Evolutionary conservation across 108 stramenopile genomes (phyloP), one percentile per base, ranked within the genome.

Genomic region (Nitzschia sp.): DNA sequence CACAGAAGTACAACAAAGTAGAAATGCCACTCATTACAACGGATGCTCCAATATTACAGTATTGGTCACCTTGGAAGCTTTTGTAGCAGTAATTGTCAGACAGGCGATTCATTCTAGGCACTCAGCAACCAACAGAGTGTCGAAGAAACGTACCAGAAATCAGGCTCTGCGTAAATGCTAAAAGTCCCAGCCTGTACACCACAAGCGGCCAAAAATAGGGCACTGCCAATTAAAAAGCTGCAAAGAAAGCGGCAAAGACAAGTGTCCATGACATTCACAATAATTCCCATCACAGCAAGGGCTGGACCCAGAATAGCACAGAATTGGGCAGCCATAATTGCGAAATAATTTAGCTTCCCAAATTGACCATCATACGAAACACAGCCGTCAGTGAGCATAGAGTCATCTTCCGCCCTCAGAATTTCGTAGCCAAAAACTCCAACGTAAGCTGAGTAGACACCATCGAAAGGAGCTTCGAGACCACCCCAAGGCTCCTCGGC

Each of bases 391-490:
- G 44, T 43, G 11, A 53, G 11, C 22, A 17, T 8, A 34, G 38
- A 11, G 10, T 38, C 41, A 24, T 46, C 50, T 10, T 41, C 29
- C n/a, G 42, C 48, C 0, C 38, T 52, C 25, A 34, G 25, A 50
- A 57, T 41, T 43, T 76, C 26, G 25, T 51, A 59, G n/a, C 34
- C 22, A 56, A 76, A 76, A 34, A 76, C 70, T 9, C 75, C 75
- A 12, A 76, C 68, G 51, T 67, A 59, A 9, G 53, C 61, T 34
- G 51, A 34, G 20, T 22, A 22, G 7, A 37, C 19, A 37, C 46
- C 64, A n/a, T 63, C 67, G 29, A 62, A 68, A 6, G 73, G 59
- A 2, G 65, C 40, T 21, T 62, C 60, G 8, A 67, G 22, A 12
- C 17, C 65, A 8, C 40, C 10, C n/a, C 15, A 53, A 2, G 66